phyloP scores from a whole-genome alignment of 2,329 filamentous ascomycete species.

The Hypomyces perniciosus region DNA sequence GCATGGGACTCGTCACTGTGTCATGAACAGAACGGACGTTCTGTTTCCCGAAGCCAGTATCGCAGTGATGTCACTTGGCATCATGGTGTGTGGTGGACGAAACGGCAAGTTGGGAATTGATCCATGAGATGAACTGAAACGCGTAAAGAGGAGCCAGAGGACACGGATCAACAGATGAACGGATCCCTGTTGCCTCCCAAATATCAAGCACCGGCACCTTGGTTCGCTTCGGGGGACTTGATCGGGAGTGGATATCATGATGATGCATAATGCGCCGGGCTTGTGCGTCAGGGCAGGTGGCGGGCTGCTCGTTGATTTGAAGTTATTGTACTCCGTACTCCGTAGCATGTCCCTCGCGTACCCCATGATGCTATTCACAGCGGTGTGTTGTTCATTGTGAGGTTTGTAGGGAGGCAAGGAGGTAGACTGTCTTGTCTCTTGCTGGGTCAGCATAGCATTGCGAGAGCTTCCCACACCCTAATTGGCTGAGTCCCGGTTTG shows the following conservation, averaged over 20 bases:
- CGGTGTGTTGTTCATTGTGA: no score
- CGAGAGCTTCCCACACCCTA: no score
- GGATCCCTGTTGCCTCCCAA: background rate
- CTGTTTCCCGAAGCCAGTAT: conserved; percentile 3
- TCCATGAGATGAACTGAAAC: background rate
- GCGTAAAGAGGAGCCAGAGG: conserved; percentile 1
- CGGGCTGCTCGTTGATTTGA: background rate
- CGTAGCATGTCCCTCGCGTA: no score
- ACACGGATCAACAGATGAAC: background rate
- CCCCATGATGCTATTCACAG: no score
- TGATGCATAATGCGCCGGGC: conserved; percentile 1
- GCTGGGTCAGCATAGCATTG: no score
- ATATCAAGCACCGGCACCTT: background rate
- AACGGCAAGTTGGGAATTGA: no score
- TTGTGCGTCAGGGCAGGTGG: background rate
- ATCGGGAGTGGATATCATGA: background rate
- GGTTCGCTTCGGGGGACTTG: background rate
- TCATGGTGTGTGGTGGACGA: no score
- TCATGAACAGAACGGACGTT: background rate
- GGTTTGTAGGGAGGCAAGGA: no score
- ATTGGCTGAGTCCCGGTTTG: no score
- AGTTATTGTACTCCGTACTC: no score
- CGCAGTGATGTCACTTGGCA: background rate
- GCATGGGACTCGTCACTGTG: conserved; percentile 8
- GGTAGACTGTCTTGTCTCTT: no score